Conservation (phyloP, 768 basidiomycete genomes). For the Mycena vitilis region DNA sequence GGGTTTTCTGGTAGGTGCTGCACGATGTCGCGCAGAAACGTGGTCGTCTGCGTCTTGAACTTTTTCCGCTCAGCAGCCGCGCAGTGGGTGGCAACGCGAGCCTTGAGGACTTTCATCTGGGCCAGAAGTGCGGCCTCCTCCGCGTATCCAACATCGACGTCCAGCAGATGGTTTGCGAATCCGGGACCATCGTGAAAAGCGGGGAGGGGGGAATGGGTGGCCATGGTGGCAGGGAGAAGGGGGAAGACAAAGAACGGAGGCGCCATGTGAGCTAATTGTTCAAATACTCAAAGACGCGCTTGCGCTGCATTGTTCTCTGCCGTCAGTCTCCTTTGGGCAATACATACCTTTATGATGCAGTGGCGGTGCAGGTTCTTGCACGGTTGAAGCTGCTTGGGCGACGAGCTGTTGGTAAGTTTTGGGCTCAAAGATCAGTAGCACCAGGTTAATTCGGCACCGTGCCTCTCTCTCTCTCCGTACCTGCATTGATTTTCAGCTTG, state of each 20-base stretch:
- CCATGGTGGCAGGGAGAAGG: neutral
- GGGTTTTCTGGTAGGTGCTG: constrained; percentile 20
- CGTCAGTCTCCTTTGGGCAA: constrained; percentile 5
- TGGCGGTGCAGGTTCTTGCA: too few species aligned
- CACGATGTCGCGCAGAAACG: constrained; percentile 23
- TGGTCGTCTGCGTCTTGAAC: constrained; percentile 12
- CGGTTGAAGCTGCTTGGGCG: too few species aligned
- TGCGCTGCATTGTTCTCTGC: constrained; percentile 8
- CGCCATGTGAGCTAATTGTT: neutral
- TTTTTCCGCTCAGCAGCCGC: neutral
- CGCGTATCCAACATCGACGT: constrained; percentile 10
- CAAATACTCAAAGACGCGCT: neutral
- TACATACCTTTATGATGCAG: neutral
- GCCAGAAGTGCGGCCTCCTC: constrained; percentile 16
- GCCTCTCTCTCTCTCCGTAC: too few species aligned
- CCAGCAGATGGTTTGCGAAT: constrained; percentile 12
- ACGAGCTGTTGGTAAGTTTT: too few species aligned
- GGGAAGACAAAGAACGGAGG: too few species aligned
- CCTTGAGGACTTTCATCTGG: constrained; percentile 13
- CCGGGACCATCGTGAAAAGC: neutral
- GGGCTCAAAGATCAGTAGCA: too few species aligned
- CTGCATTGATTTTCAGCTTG: too few species aligned
- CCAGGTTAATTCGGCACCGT: too few species aligned
- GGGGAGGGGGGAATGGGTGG: neutral
- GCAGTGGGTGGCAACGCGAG: constrained; percentile 9